Conservation (phyloP, 2,329 filamentous ascomycete genomes). For the Aureobasidium pullulans region DNA sequence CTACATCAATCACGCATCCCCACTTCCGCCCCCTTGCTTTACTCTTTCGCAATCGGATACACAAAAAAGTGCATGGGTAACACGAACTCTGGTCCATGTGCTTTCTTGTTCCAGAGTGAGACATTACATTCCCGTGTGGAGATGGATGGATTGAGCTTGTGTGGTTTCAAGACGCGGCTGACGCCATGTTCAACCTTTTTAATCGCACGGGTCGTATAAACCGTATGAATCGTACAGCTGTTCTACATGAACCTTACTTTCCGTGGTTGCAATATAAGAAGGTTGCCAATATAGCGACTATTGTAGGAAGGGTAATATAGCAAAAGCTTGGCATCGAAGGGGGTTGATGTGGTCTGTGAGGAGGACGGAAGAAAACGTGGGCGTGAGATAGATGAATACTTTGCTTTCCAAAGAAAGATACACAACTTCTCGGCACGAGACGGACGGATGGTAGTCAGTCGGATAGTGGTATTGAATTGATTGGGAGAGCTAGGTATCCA, state of each 20-base stretch:
- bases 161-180: not conserved
- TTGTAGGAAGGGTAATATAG: too few relatives aligned
- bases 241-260: not conserved
- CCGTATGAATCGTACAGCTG: not conserved
- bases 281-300: too few relatives aligned
- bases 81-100: too few relatives aligned
- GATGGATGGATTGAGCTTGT: not conserved
- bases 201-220: not conserved
- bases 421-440: not conserved
- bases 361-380: not conserved
- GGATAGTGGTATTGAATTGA: not conserved
- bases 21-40: too few relatives aligned
- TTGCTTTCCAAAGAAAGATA: not conserved
- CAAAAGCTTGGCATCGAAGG: not conserved
- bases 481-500: not conserved
- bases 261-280: too few relatives aligned
- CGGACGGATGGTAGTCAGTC: not conserved
- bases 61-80: too few relatives aligned
- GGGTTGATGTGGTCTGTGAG: not conserved
- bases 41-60: too few relatives aligned
- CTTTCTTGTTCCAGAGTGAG: not conserved
- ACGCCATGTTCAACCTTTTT: not conserved
- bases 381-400: not conserved
- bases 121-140: not conserved
- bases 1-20: too few relatives aligned